A percentile compares a stretch with the other conserved stretches of the same genome.
These are phyloP conservation scores for Suillus ampliporus DNA, from an alignment of 768 basidiomycete species.

Conservation along the genomic window DNA sequence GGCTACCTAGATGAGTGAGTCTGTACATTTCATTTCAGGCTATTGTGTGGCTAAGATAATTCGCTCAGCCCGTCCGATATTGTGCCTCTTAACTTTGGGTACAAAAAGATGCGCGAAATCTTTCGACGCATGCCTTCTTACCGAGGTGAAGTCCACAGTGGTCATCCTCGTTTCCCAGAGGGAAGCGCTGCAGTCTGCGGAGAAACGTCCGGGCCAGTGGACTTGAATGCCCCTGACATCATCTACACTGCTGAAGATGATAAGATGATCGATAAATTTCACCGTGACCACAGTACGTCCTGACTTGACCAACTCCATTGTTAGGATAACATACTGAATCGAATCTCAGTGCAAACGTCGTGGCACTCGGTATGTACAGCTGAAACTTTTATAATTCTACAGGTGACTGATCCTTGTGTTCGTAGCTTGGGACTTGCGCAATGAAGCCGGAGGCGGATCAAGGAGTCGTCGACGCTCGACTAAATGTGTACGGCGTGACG, in stretches of 20 bases:
- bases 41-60: too few species aligned
- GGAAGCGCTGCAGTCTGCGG: too few species aligned
- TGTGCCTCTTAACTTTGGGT: too few species aligned
- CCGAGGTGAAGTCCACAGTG: too few species aligned
- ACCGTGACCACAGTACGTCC: constrained; percentile 38
- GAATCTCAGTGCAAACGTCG: constrained; percentile 43
- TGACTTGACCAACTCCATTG: neutral
- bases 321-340: neutral
- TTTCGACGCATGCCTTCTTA: too few species aligned
- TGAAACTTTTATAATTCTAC: constrained; percentile 29
- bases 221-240: too few species aligned
- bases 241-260: constrained; percentile 42
- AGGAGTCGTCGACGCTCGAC: constrained; percentile 60
- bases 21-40: too few species aligned
- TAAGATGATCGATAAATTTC: constrained; percentile 46
- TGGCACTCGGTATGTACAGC: constrained; percentile 49
- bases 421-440: constrained; percentile 62
- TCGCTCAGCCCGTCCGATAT: too few species aligned
- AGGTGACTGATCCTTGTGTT: neutral
- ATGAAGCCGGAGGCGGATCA: constrained; percentile 62
- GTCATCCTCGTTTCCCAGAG: neutral
- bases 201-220: too few species aligned
- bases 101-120: too few species aligned
- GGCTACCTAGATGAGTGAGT: constrained; percentile 17
- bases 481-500: constrained; percentile 65